Percentiles rank a stretch among this genome's conserved stretches.
phyloP scores from a whole-genome alignment of 2,329 filamentous ascomycete genomes.

The Xylariaceae sp. region DNA sequence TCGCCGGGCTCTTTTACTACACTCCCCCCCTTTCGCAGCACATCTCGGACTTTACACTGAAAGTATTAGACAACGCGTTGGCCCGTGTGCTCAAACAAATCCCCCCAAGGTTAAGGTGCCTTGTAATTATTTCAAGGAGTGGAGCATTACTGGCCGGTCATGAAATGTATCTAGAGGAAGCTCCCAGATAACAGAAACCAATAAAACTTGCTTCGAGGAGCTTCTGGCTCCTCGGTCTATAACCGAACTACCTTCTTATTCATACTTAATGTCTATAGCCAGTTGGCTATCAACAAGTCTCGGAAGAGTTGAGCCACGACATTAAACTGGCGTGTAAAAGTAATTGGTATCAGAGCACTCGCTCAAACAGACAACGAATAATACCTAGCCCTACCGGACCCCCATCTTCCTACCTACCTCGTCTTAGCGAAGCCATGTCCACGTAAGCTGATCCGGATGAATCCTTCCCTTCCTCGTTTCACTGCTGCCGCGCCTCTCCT shows the following conservation, averaged over 20 bases:
- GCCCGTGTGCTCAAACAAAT: neutral
- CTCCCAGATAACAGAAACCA: slow-evolving; percentile 32
- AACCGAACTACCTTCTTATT: neutral
- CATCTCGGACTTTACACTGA: neutral
- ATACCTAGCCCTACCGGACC: no score
- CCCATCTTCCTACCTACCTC: no score
- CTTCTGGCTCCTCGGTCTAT: slow-evolving; percentile 31
- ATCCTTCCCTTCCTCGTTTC: no score
- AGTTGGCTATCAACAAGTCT: no score
- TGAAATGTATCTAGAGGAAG: slow-evolving; percentile 31
- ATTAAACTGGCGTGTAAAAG: no score
- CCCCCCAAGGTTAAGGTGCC: slow-evolving; percentile 3
- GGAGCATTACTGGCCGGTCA: neutral
- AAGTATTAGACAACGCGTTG: slow-evolving; percentile 7
- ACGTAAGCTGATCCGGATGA: no score
- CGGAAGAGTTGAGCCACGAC: no score
- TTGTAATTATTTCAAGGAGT: neutral
- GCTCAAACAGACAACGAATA: no score
- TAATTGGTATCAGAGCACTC: no score
- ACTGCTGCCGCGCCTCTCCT: no score
- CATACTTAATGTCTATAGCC: neutral
- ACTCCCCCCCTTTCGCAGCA: neutral
- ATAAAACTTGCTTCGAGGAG: slow-evolving; percentile 31
- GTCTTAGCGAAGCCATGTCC: no score
- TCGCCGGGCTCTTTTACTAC: neutral